Evolutionary conservation across 805 yeast genomes (phyloP), one percentile per base, ranked within the genome.

Genomic region (Scheffersomyces stipitis): DNA sequence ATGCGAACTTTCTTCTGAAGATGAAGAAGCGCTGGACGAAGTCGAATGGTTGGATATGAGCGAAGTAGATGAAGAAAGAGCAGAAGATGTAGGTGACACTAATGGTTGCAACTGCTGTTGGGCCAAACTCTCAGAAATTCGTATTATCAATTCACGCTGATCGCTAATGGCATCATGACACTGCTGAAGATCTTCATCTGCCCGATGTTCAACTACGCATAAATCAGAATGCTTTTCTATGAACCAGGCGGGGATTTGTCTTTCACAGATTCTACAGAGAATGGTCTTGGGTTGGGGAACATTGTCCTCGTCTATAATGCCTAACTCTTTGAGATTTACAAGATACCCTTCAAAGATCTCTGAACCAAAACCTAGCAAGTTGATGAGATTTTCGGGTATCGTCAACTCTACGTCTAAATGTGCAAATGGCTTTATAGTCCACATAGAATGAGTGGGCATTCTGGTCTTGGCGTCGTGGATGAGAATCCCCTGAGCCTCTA

Each of bases 211-310:
- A 24, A 86, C 76, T 18, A 86, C 69, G 51, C 99, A 93, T 31
- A 86, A 65, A 52, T 89, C 93, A 1, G 91, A 83, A 61, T 93
- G 99, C 33, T 82, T 75, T 50, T 91, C 99, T 27, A 93, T 69
- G 84, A 95, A 93, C 99, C 99, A 93, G 3, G 89, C 85, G 3
- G 96, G 96, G n/a, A 89, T 81, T 32, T 76, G 76, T 20, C 81
- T 80, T 54, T 93, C 99, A 62, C 99, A 93, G 18, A 93, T 89
- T 32, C 96, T 75, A 59, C 99, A 93, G 22, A 93, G 65, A 26
- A 86, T 88, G 38, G 80, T 73, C 16, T 82, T 81, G 1, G 96
- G 96, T n/a, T 79, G 74, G 0, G 96, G 95, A 0, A 87, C 71
- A 40, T 71, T 68, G 8, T 63, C 70, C 50, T 81, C 84, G 46